A percentile compares a stretch with the other conserved stretches of the same genome.
phyloP scores from a whole-genome alignment of 2,329 filamentous ascomycete genomes.

The Aspergillus hiratsukae region DNA sequence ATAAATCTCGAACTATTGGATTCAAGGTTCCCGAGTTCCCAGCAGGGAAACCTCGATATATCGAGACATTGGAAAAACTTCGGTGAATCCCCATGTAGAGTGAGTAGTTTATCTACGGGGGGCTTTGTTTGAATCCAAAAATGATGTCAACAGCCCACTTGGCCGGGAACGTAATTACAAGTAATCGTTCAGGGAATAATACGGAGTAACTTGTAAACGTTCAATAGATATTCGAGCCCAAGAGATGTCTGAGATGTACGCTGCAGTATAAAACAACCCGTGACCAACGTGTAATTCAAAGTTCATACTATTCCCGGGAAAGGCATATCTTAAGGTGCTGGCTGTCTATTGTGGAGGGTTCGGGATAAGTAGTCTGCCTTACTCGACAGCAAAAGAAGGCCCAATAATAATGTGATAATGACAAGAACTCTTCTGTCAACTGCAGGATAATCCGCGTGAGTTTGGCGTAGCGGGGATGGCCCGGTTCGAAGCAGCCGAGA shows the following conservation, averaged over 20 bases:
- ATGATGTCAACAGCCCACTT: not conserved
- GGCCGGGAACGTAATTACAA: not conserved
- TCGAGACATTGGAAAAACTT: slow-evolving; percentile 11
- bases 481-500: not conserved
- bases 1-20: slow-evolving; percentile 17
- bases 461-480: not conserved
- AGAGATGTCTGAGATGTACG: not conserved
- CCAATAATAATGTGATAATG: too few species aligned
- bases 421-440: too few species aligned
- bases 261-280: not conserved
- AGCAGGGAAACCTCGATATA: not conserved
- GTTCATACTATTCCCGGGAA: not conserved
- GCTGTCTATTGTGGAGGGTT: not conserved
- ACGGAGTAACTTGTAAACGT: too few species aligned
- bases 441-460: not conserved
- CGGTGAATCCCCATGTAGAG: slow-evolving; percentile 11
- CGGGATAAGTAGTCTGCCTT: too few species aligned
- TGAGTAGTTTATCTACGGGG: not conserved
- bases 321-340: too few species aligned
- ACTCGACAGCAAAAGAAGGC: too few species aligned
- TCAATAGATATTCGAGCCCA: not conserved
- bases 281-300: not conserved
- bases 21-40: not conserved
- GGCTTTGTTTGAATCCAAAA: not conserved
- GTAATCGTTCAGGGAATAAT: too few species aligned